Base-by-base conservation (phyloP, 2,329 filamentous ascomycete species). In the Penicillium crustosum region DNA sequence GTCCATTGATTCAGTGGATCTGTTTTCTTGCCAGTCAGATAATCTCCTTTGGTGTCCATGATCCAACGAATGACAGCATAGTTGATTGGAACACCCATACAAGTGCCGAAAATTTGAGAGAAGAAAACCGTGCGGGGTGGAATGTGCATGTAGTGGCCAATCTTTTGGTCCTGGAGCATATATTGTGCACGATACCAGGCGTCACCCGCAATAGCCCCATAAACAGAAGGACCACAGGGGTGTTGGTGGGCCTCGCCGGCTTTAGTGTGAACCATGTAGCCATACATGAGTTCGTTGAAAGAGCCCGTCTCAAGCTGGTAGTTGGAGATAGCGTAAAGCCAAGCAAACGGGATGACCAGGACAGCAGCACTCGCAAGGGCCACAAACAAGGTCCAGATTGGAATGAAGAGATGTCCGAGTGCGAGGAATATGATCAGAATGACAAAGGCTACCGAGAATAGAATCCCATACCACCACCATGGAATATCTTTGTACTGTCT, bases 101-200 rank as follows among this genome's bases (percentile, higher is more conserved):
- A 71, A 17, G 81, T 83, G 4, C 83, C 85, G 33, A 86, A 83
- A 4, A 87, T 75, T 64, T 87, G 84, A 1, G 82, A 83, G 68
- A 86, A 84, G 73, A 87, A 86, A 6, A 86, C 80, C 0, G 80
- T 75, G 13, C 81, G 80, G 2, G 84, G 84, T 0, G 84, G 82
- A 0, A 87, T 77, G 53, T 87, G 83, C 80, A 85, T 84, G 62
- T 86, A 87, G 62, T 86, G 83, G 0, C 83, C 84, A n/a, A 87
- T 85, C 65, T 86, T 85, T 66, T 83, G 82, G 64, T 87, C 85
- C 63, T 87, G 83, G 0, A 86, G 74, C 76, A 85, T 84, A 23
- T 79, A 77, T 61, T 83, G 82, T 0, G 82, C 82, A 17, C 82
- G 72, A 57, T 85, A 86, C 84, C 84, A 87, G 2, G 84, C 83